Percentiles rank a stretch among this genome's conserved stretches.
Evolutionary conservation across 306 rosid genomes (phyloP).

Genomic region (Vachellia collinsii): DNA sequence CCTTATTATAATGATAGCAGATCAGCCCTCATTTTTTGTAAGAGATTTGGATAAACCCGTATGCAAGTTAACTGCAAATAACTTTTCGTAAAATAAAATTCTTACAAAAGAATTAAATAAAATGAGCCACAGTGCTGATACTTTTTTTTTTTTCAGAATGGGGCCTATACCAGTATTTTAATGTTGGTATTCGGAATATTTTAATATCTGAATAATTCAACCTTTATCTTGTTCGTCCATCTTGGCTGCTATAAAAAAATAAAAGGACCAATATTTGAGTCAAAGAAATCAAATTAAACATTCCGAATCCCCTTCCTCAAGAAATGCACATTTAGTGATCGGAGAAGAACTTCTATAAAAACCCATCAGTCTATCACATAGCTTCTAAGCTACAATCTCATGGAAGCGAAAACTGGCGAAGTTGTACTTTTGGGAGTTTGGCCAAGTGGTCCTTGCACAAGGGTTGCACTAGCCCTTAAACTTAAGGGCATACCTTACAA

Average conservation of each 20-base stretch:
- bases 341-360: not conserved
- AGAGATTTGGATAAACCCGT: no score
- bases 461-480: conserved; percentile 35
- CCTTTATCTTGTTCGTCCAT: not conserved
- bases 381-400: not conserved
- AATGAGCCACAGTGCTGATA: no score
- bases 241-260: not conserved
- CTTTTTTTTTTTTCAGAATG: no score
- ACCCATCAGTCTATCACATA: not conserved
- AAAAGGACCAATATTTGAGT: conserved; percentile 1
- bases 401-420: conserved; percentile 37
- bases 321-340: not conserved
- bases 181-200: not conserved
- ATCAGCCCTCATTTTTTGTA: no score
- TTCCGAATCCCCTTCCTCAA: not conserved
- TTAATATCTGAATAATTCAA: no score
- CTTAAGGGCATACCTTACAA: conserved; percentile 52
- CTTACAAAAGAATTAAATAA: no score
- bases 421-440: conserved; percentile 46
- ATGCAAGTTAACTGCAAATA: no score
- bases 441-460: conserved; percentile 32
- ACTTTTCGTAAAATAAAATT: no score
- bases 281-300: conserved; percentile 2
- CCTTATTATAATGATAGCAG: no score
- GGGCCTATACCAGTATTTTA: no score